Evolutionary conservation across 2,329 filamentous ascomycete genomes (phyloP), one percentile per base, ranked within the genome.

Genomic region (Colletotrichum brevisporum): DNA sequence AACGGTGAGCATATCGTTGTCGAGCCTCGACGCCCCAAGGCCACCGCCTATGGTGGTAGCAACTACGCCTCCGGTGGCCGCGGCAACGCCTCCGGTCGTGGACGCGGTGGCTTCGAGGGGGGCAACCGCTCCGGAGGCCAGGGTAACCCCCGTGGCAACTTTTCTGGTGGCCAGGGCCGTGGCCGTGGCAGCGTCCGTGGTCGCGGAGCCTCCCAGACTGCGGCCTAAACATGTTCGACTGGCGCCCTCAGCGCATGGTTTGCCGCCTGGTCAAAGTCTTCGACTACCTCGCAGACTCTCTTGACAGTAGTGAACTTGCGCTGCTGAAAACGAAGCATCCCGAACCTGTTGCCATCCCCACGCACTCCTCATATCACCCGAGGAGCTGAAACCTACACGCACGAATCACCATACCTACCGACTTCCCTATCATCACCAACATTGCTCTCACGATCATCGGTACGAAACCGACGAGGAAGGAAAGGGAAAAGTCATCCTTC

Each of bases 1-100:
- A 93, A 92, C 75, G 92, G 90, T 74, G 92, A 97, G 81, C 91
- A 89, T 76, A 92, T 99, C 75, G 86, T 89, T 71, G 92, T 99
- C 65, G 96, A 98, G 83, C 93, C 95, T 79, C 94, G 96, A 72
- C 94, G 94, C 73, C 89, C 92, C 75, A 94, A 94, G 81, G 84
- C 90, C 53, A 88, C 85, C 71, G 89, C 90, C 63, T 93, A 91
- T 73, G 92, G 91, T 62, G 90, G 92, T 67, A 89, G 89, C 77
- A 92, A 90, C 81, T 90, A 89, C 78, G 85, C 85, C 74, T 80
- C 88, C 71, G 58, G 52, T 16, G 58, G 71, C 26, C 64, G 64
- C n/a, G 61, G 57, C 54, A 60, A 67, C 27, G 43, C 60, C n/a
- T 75, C 80, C 57, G 83, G 86, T 73, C 89, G 91, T 75, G 90